phyloP scores from a whole-genome alignment of 2,329 filamentous ascomycete species.

The Paracorniculantispora psalliotae region DNA sequence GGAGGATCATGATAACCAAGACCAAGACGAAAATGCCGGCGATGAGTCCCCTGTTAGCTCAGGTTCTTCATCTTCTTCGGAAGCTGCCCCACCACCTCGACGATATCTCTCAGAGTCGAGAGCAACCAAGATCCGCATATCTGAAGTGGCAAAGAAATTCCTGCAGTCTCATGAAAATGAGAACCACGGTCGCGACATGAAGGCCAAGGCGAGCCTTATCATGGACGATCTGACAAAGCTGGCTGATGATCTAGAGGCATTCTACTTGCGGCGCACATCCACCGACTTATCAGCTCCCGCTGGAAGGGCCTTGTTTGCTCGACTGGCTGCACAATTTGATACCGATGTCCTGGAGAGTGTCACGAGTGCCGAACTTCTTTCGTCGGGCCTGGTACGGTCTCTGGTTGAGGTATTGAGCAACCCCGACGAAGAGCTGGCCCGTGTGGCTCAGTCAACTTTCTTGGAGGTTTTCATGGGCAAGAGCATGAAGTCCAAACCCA shows the following conservation, averaged over 20 bases:
- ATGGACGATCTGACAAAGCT: conserved; percentile 67
- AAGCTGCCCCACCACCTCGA: conserved; percentile 50
- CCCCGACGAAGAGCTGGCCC: conserved; percentile 54
- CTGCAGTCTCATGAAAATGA: conserved; percentile 77
- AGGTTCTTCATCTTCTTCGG: conserved; percentile 60
- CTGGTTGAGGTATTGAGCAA: conserved; percentile 79
- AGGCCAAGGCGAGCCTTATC: conserved; percentile 72
- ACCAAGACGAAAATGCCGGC: conserved; percentile 40
- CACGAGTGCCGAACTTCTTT: conserved; percentile 89
- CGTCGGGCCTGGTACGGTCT: conserved; percentile 81
- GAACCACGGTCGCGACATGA: conserved; percentile 65
- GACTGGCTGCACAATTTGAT: conserved; percentile 79
- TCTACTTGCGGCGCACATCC: conserved; percentile 57
- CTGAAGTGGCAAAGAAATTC: conserved; percentile 74
- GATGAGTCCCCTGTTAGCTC: conserved; percentile 63
- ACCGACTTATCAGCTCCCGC: conserved; percentile 40
- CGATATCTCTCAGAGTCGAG: conserved; percentile 43
- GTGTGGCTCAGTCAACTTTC: conserved; percentile 74
- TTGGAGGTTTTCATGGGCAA: conserved; percentile 88
- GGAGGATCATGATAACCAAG: conserved; percentile 48
- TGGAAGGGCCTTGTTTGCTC: conserved; percentile 65
- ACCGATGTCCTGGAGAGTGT: conserved; percentile 86
- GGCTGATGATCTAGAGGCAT: conserved; percentile 64
- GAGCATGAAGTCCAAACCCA: conserved; percentile 59
- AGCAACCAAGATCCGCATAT: conserved; percentile 63